Base-by-base conservation (phyloP, 805 yeast species). In the Zygoascus flipseniorum region DNA sequence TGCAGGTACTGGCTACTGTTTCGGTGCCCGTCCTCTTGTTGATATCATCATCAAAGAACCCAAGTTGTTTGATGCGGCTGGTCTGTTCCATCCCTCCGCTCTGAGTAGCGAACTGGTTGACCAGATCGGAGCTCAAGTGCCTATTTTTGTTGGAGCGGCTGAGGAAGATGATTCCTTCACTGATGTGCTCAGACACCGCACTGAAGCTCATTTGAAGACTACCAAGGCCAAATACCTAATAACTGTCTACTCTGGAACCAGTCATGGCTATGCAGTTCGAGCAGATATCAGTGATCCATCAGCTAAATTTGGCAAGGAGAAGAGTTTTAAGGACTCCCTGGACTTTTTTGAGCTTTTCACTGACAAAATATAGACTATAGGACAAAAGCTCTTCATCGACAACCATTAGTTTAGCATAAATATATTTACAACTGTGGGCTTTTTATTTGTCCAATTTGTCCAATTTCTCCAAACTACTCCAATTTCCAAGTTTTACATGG, bases 251-350 rank as follows among this genome's bases (percentile, higher is more conserved):
- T 66, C 83, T 37, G 83, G 84, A 53, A 83, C 78, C 20, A 20
- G 65, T 2, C 97, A 90, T 66, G 97, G 97, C 1, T 89, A 74
- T 67, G 80, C 95, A 19, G 81, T 78, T 45, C 85, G 86, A 71
- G 96, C 95, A 53, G 95, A 89, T 64, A 57, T 76, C 32, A 56
- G 70, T 5, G 70, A 71, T 54, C 83, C 83, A 18, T 65, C 60
- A 35, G 78, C 78, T 53, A 73, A 67, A 58, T 82, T 82, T 60
- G 89, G 95, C 44, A 81, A 77, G 68, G 85, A 84, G 55, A 85
- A 83, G 72, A 73, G 82, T 1, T 69, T 84, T 23, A 26, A 39
- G 31, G 62, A 59, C 44, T 43, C 43, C 5, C n/a, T 54, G 11
- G 52, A 49, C 23, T 59, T 58, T 57, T 58, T 59, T 26, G 31